phyloP scores from a whole-genome alignment of 1,284 basidiomycete genomes.

The Naganishia sp. region DNA sequence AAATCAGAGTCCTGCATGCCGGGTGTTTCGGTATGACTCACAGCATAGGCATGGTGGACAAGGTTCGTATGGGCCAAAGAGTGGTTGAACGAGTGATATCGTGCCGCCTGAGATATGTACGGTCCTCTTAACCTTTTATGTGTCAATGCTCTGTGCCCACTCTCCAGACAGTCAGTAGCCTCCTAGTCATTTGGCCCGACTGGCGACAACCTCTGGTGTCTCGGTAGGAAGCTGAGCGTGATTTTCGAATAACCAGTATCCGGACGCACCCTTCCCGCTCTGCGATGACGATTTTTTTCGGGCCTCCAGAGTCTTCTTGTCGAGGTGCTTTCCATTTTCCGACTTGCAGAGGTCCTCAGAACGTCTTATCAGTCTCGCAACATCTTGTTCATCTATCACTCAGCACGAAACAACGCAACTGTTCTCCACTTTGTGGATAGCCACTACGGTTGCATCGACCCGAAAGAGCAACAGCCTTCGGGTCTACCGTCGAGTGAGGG shows the following conservation, averaged over 20 bases:
- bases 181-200: background rate
- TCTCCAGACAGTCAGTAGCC: too few species aligned
- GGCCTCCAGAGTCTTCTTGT: background rate
- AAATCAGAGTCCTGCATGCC: constrained; percentile 22
- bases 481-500: background rate
- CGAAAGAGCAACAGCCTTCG: background rate
- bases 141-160: too few species aligned
- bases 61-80: background rate
- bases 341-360: background rate
- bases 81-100: background rate
- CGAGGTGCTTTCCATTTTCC: too few species aligned
- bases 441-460: background rate
- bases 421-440: too few species aligned
- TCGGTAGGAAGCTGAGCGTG: constrained; percentile 13
- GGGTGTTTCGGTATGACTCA: constrained; percentile 36
- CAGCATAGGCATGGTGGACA: constrained; percentile 52
- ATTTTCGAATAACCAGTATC: constrained; percentile 16
- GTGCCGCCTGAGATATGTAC: background rate
- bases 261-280: constrained; percentile 5
- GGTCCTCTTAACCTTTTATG: background rate
- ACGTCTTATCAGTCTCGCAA: background rate
- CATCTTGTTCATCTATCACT: too few species aligned
- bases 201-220: constrained; percentile 17
- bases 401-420: too few species aligned
- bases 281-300: constrained; percentile 19